phyloP scores from a whole-genome alignment of 2,329 filamentous ascomycete species.

The Aspergillus brunneoviolaceus region DNA sequence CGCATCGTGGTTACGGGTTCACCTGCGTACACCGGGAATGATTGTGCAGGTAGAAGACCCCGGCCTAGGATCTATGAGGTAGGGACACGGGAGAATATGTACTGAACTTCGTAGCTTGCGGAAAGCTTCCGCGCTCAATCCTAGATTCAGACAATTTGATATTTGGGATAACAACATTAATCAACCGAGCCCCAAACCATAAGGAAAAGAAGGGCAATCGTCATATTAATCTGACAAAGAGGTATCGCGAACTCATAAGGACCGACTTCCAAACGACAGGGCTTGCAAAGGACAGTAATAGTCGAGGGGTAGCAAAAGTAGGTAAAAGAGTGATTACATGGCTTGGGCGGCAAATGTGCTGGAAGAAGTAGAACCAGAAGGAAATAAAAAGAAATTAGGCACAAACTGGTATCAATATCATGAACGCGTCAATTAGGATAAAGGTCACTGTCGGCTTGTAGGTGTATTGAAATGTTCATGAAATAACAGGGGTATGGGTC shows the following conservation, averaged over 20 bases:
- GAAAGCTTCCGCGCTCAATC: neutral
- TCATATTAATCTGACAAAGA: neutral
- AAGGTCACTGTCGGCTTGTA: neutral
- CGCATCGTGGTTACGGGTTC: too few species aligned
- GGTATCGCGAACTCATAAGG: neutral
- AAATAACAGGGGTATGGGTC: neutral
- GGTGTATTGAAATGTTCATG: neutral
- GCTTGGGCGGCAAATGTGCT: neutral
- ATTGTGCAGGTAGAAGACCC: too few species aligned
- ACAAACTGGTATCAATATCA: neutral
- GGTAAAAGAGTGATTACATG: neutral
- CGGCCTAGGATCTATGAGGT: too few species aligned
- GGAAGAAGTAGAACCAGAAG: neutral
- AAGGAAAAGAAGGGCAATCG: neutral
- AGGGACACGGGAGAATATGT: too few species aligned
- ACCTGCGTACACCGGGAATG: too few species aligned
- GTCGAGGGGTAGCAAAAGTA: neutral
- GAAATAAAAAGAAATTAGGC: neutral
- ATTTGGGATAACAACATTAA: neutral
- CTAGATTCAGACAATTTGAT: neutral
- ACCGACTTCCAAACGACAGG: neutral
- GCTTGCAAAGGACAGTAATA: neutral
- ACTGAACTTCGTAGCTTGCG: neutral
- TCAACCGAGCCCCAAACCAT: neutral
- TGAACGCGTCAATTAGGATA: neutral